Base-by-base conservation (phyloP, 2,329 filamentous ascomycete species). In the Fusarium sp. region DNA sequence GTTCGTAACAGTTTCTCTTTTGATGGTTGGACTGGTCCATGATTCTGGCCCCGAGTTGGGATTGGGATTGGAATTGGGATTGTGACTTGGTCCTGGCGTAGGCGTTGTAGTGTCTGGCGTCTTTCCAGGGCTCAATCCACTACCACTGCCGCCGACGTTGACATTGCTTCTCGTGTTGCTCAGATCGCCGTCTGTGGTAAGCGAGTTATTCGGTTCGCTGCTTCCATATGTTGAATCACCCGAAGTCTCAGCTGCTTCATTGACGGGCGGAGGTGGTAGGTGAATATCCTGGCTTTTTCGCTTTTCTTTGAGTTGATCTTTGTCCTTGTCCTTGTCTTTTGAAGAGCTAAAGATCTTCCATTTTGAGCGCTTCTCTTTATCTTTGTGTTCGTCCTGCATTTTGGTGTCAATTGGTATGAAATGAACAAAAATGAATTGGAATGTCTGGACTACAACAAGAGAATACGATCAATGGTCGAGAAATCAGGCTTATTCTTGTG, bases 331-430 rank as follows among this genome's bases (percentile, higher is more conserved):
- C 18, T 70, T 70, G n/a, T 74, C 72, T 37, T 74, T 74, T 11
- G 66, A 70, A 9, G 71, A 74, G 7, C 65, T 41, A n/a, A 74
- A 74, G 30, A 74, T 41, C 50, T 74, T 74, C 72, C 72, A 74
- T 30, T 69, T 74, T 20, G 71, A 73, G 7, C 63, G 71, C 45
- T 72, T 74, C 57, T 74, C 72, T 41, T 68, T 74, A 34, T 74
- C 72, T 27, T 61, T 63, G 6, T 61, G 48, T 6, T 70, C 62
- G 20, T 73, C 71, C 1, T 63, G 56, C 28, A 68, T 27, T 28
- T 28, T 28, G 5, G 5, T 58, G 10, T 16, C 13, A 42, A 41
- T 21, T 28, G 45, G 18, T 12, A 13, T 28, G 25, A 5, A 20
- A 13, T 28, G 23, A 27, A 27, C 20, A 14, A 3, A 28, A 20